These are phyloP conservation scores for Sutorius australiensis DNA, from an alignment of 768 basidiomycete genomes.

Conservation along the genomic window DNA sequence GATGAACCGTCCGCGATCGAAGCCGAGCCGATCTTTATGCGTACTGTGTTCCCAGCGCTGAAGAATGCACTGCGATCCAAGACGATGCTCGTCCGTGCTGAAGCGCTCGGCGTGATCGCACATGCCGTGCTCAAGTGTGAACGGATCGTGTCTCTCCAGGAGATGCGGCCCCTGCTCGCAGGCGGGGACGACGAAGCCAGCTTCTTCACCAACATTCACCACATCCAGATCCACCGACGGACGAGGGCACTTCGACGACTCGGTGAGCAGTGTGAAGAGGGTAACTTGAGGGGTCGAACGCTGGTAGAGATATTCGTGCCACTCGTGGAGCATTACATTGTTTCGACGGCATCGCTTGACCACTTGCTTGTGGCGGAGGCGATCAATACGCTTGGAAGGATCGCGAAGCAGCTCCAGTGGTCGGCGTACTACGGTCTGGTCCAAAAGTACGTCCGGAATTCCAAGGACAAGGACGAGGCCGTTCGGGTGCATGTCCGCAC, in stretches of 20 bases:
- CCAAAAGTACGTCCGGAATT: slow-evolving; percentile 73
- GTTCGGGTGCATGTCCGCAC: slow-evolving; percentile 83
- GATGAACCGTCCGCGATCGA: slow-evolving; percentile 34
- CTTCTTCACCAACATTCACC: slow-evolving; percentile 95
- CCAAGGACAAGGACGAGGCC: slow-evolving; percentile 61
- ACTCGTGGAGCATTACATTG: slow-evolving; percentile 77
- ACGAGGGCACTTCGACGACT: slow-evolving; percentile 83
- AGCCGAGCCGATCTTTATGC: slow-evolving; percentile 54
- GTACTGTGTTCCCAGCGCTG: slow-evolving; percentile 69
- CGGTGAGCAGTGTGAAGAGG: slow-evolving; percentile 68
- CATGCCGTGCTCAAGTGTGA: slow-evolving; percentile 67
- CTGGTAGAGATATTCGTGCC: slow-evolving; percentile 84
- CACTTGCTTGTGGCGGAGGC: slow-evolving; percentile 92
- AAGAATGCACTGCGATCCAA: slow-evolving; percentile 77
- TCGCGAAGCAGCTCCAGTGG: slow-evolving; percentile 80
- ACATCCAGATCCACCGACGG: slow-evolving; percentile 89
- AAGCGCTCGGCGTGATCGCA: slow-evolving; percentile 75
- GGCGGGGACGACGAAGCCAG: slow-evolving; percentile 91
- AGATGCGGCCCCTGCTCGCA: slow-evolving; percentile 79
- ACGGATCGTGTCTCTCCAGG: slow-evolving; percentile 57
- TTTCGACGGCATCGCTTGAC: slow-evolving; percentile 57
- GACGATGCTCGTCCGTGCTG: slow-evolving; percentile 82
- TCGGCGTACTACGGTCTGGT: slow-evolving; percentile 76
- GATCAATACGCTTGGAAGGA: slow-evolving; percentile 70
- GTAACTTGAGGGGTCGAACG: slow-evolving; percentile 61